phyloP scores from a whole-genome alignment of 2,329 filamentous ascomycete genomes.

The Trichoderma atrobrunneum region DNA sequence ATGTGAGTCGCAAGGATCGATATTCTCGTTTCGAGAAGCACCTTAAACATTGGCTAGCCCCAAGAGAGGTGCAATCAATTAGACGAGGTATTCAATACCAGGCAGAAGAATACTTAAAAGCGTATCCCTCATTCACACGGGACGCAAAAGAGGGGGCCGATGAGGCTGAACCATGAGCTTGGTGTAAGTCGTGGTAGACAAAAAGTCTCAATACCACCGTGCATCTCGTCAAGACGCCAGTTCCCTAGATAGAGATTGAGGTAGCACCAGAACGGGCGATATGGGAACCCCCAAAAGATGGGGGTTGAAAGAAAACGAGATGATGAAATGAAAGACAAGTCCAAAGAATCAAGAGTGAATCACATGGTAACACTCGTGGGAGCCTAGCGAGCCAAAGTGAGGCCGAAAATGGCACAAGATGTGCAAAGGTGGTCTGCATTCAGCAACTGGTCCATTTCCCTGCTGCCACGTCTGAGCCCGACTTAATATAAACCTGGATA shows the following conservation, averaged over 20 bases:
- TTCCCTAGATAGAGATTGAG: neutral
- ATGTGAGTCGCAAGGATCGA: conserved; percentile 1
- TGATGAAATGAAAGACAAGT: neutral
- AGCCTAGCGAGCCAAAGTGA: neutral
- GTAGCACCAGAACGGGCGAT: neutral
- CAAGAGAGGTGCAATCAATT: neutral
- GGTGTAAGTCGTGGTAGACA: neutral
- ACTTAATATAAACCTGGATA: neutral
- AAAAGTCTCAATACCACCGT: neutral
- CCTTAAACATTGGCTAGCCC: neutral
- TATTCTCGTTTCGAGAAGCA: neutral
- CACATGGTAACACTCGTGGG: conserved; percentile 12
- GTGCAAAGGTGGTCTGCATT: conserved; percentile 3
- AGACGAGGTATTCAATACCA: neutral
- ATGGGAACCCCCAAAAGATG: neutral
- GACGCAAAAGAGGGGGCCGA: conserved; percentile 3
- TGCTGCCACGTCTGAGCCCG: conserved; percentile 3
- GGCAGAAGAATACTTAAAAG: neutral
- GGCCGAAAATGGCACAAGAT: conserved; percentile 13
- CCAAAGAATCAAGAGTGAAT: neutral
- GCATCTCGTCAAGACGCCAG: neutral
- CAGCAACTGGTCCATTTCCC: neutral
- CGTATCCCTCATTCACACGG: neutral
- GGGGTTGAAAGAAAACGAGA: neutral
- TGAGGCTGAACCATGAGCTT: neutral